These are phyloP conservation scores for Persicaria tinctoria DNA, from an alignment of 148 eudicot genomes.

Conservation along the genomic window DNA sequence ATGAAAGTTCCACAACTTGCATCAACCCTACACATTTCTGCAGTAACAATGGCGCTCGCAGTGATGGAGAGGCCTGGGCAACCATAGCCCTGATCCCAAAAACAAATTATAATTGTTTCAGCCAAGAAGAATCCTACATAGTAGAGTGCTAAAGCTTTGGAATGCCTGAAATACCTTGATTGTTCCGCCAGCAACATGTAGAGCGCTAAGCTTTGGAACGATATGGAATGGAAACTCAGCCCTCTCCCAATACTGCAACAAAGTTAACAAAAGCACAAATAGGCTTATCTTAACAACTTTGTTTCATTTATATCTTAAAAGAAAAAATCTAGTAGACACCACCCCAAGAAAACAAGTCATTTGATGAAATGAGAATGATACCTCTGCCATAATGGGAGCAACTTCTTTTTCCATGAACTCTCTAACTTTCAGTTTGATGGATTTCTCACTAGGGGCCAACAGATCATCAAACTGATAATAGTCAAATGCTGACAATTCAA, in stretches of 20 bases:
- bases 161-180: slow-evolving; percentile 52
- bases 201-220: slow-evolving; percentile 70
- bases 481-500: slow-evolving; percentile 61
- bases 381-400: slow-evolving; percentile 92
- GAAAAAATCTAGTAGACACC: not conserved
- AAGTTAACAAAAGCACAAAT: not conserved
- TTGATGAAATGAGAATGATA: slow-evolving; percentile 13
- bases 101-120: not conserved
- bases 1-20: slow-evolving; percentile 95
- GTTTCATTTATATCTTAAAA: not conserved
- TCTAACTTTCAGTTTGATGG: slow-evolving; percentile 59
- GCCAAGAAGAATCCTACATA: not conserved
- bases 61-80: slow-evolving; percentile 85
- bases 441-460: slow-evolving; percentile 61
- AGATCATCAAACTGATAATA: slow-evolving; percentile 84
- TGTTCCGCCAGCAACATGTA: slow-evolving; percentile 71
- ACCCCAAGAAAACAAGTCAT: not conserved
- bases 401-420: slow-evolving; percentile 79
- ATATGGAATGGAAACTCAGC: slow-evolving; percentile 94
- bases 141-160: no score
- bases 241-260: slow-evolving; percentile 82
- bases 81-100: slow-evolving; percentile 64
- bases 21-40: slow-evolving; percentile 91
- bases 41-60: slow-evolving; percentile 65
- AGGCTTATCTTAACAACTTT: not conserved